Conservation (phyloP, 1,284 basidiomycete genomes). For the Puccinia hordei region DNA sequence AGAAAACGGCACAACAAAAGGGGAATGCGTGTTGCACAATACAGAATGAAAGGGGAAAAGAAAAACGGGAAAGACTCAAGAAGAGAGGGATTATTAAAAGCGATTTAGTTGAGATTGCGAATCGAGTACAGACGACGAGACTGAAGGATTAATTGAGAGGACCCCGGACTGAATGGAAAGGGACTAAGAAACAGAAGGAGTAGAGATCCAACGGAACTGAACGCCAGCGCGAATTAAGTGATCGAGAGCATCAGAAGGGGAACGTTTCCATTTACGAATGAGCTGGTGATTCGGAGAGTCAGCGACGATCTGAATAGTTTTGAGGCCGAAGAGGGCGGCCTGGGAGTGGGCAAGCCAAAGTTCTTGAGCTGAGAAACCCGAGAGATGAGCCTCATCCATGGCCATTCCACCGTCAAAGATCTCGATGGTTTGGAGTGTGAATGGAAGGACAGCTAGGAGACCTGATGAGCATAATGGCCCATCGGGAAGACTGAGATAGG, state of each 20-base stretch:
- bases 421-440: constrained; percentile 17
- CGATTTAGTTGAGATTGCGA: not conserved
- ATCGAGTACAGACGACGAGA: not conserved
- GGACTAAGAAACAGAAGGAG: not conserved
- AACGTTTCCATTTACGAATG: constrained; percentile 11
- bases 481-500: not conserved
- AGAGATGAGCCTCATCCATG: too few relatives aligned
- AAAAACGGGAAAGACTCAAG: not conserved
- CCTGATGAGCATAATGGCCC: constrained; percentile 12
- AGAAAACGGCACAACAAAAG: not conserved
- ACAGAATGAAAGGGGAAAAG: not conserved
- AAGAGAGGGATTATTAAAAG: not conserved
- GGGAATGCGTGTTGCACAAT: not conserved
- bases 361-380: constrained; percentile 3
- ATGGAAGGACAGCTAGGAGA: constrained; percentile 3
- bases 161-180: not conserved
- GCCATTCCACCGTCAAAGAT: not conserved
- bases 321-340: constrained; percentile 35
- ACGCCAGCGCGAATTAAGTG: constrained; percentile 8
- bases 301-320: not conserved
- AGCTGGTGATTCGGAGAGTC: not conserved
- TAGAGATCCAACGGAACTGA: constrained; percentile 5
- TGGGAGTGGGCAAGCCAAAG: constrained; percentile 22
- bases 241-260: not conserved
- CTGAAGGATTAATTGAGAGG: not conserved